phyloP scores from a whole-genome alignment of 805 yeast species.

The Monosporozyma unispora region DNA sequence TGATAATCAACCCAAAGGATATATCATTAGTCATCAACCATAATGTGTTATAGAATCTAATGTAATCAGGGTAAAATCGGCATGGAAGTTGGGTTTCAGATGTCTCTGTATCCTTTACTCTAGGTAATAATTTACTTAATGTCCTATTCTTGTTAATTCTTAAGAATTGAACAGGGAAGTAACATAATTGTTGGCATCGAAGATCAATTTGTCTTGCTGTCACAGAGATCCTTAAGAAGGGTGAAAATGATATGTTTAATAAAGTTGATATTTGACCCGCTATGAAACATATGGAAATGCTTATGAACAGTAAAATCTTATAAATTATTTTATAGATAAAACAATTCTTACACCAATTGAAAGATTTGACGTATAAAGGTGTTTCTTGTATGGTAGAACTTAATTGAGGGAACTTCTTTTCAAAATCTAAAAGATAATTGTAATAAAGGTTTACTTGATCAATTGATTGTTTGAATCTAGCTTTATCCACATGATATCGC shows the following conservation, averaged over 20 bases:
- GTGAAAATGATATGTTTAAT: constrained; percentile 12
- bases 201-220: constrained; percentile 73
- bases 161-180: constrained; percentile 70
- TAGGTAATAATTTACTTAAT: constrained; percentile 9
- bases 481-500: background rate
- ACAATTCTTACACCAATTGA: background rate
- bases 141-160: constrained; percentile 33
- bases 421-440: constrained; percentile 1
- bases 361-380: background rate
- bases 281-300: constrained; percentile 7
- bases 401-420: constrained; percentile 1
- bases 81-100: constrained; percentile 30
- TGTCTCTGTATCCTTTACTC: constrained; percentile 6
- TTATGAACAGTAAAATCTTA: constrained; percentile 4
- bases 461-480: constrained; percentile 2
- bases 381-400: background rate
- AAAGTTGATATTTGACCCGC: constrained; percentile 13
- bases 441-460: constrained; percentile 2
- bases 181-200: constrained; percentile 64
- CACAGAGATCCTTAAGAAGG: constrained; percentile 36
- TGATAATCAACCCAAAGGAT: constrained; percentile 58
- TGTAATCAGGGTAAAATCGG: constrained; percentile 52
- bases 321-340: constrained; percentile 1
- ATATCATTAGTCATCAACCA: constrained; percentile 85
- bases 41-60: constrained; percentile 71